Conservation (phyloP, 768 basidiomycete genomes). For the Hygrocybe punicea region DNA sequence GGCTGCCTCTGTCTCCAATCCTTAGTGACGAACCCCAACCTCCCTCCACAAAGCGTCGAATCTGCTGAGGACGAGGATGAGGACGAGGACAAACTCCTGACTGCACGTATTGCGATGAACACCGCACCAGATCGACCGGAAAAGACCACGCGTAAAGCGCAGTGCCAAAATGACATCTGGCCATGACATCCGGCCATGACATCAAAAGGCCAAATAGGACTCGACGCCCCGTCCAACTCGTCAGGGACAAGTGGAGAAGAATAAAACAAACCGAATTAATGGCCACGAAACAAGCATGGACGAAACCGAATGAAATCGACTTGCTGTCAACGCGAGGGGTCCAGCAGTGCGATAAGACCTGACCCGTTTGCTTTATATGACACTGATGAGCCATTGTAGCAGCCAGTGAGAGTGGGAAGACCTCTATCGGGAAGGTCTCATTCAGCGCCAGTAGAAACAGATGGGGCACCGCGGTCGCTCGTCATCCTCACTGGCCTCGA, state of each 20-base stretch:
- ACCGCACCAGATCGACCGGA: constrained; percentile 19
- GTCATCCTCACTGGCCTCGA: constrained; percentile 93
- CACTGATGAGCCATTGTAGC: neutral
- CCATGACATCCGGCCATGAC: too few relatives aligned
- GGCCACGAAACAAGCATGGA: constrained; percentile 61
- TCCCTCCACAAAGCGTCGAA: constrained; percentile 50
- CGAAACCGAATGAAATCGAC: constrained; percentile 67
- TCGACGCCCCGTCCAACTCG: constrained; percentile 43
- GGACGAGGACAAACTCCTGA: constrained; percentile 57
- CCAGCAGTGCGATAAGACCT: constrained; percentile 24
- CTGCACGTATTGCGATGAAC: constrained; percentile 40
- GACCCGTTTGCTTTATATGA: neutral
- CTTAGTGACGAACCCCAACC: constrained; percentile 48
- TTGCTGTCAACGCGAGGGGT: constrained; percentile 66
- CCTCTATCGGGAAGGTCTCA: constrained; percentile 72
- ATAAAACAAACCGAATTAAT: constrained; percentile 43
- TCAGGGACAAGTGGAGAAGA: constrained; percentile 39
- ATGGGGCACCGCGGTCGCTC: constrained; percentile 67
- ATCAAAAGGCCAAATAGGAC: constrained; percentile 57
- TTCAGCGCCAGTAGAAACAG: constrained; percentile 81
- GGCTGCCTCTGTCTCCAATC: constrained; percentile 44
- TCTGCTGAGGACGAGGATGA: constrained; percentile 48
- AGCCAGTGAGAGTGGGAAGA: constrained; percentile 60
- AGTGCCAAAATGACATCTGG: constrained; percentile 55
- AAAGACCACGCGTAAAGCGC: constrained; percentile 25